Evolutionary conservation across 164 flowering plant genomes (phyloP).

Genomic region (Piper longum): DNA sequence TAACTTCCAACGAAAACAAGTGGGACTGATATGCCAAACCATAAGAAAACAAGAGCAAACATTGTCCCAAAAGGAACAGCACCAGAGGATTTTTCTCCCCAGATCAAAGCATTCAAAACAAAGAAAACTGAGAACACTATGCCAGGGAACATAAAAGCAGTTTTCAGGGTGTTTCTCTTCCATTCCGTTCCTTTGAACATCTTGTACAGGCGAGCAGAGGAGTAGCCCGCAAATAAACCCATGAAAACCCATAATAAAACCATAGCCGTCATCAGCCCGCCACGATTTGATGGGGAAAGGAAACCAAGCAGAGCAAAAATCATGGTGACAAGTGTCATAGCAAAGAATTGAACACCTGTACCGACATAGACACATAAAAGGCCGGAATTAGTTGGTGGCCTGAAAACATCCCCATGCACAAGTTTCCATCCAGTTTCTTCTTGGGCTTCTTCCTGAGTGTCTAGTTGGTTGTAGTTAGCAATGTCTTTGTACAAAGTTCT

Average conservation of each 20-base stretch:
- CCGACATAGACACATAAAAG: constrained; percentile 36
- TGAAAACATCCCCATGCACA: constrained; percentile 33
- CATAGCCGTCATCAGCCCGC: constrained; percentile 37
- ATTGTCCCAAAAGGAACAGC: constrained; percentile 37
- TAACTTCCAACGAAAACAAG: constrained; percentile 29
- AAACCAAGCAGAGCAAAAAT: constrained; percentile 37
- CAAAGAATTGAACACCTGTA: constrained; percentile 36
- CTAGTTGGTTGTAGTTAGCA: constrained; percentile 35
- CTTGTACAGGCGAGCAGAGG: constrained; percentile 26
- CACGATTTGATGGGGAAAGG: constrained; percentile 34
- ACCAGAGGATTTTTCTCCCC: constrained; percentile 35
- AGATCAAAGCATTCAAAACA: constrained; percentile 27
- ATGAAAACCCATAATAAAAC: constrained; percentile 37
- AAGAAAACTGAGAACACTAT: constrained; percentile 27
- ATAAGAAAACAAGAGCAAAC: constrained; percentile 28
- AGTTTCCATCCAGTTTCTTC: constrained; percentile 34
- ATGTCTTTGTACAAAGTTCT: constrained; percentile 37
- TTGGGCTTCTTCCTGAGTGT: constrained; percentile 40
- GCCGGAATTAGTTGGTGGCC: constrained; percentile 25
- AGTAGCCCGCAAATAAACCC: constrained; percentile 33
- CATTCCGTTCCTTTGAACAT: constrained; percentile 33
- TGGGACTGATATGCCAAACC: constrained; percentile 37
- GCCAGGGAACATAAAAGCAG: constrained; percentile 31
- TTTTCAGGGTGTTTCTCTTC: constrained; percentile 25
- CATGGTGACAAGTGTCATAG: constrained; percentile 42